Percentiles rank a stretch among this genome's conserved stretches.
Evolutionary conservation across 2,329 filamentous ascomycete genomes (phyloP).

Genomic region (Stagonosporopsis tanaceti): DNA sequence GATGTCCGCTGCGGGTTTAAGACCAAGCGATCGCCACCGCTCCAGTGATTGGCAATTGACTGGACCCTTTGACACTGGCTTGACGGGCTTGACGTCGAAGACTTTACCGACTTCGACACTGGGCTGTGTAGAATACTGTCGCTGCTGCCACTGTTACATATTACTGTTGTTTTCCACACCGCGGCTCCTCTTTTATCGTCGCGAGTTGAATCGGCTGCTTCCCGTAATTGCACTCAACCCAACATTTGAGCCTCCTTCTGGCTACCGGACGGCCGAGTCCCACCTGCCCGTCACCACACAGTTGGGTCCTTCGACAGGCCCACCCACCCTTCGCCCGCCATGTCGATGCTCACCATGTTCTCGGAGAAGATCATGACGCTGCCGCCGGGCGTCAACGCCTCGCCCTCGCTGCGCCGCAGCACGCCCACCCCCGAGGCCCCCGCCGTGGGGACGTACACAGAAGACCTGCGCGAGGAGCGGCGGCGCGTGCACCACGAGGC

Average conservation of each 20-base stretch:
- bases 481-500: conserved; percentile 66
- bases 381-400: conserved; percentile 31
- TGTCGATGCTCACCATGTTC: conserved; percentile 38
- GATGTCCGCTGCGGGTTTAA: conserved; percentile 33
- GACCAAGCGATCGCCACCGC: conserved; percentile 37
- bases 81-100: not conserved
- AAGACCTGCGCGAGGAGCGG: conserved; percentile 53
- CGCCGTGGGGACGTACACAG: conserved; percentile 23
- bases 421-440: conserved; percentile 23
- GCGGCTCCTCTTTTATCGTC: not conserved
- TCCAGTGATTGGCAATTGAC: conserved; percentile 12
- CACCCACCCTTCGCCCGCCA: conserved; percentile 17
- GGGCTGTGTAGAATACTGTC: too few species aligned
- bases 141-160: too few species aligned
- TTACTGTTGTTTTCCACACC: too few species aligned
- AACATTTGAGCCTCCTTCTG: not conserved
- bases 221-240: not conserved
- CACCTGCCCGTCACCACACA: not conserved
- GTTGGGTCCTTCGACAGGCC: conserved; percentile 25
- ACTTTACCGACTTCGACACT: not conserved
- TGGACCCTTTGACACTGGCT: not conserved
- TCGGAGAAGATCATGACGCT: conserved; percentile 36
- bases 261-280: not conserved
- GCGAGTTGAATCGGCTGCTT: not conserved
- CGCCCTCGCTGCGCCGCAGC: conserved; percentile 20